Base-by-base conservation (phyloP, 495 filamentous ascomycete species). In the Amniculicola lignicola region DNA sequence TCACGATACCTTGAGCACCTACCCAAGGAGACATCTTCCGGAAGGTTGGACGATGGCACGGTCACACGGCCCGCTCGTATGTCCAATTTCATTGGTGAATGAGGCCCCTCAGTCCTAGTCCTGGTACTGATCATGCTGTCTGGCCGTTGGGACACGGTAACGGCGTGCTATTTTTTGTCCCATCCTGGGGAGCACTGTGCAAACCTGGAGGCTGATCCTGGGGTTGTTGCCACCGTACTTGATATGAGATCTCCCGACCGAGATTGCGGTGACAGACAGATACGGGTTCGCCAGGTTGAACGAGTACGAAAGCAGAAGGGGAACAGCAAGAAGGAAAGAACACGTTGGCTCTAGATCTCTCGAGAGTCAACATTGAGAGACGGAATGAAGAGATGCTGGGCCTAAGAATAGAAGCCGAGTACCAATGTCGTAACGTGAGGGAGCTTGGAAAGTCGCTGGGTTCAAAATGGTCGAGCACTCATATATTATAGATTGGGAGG, bases 401-500 rank as follows among this genome's bases (percentile, higher is more conserved):
- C 11, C 50, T 38, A 61, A 61, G 51, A 61, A 61, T 61, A 61
- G 58, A 10, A 45, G 21, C 18, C 45, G 37, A 47, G 19, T 51
- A 22, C 37, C 29, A 10, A 11, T 16, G 12, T 29, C 31, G 49
- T 48, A 56, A 49, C 51, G 31, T 51, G 45, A 56, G n/a, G n/a
- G n/a, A n/a, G n/a, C n/a, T n/a, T 50, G 28, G 27, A 27, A 54
- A 18, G 22, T 21, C n/a, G 0, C 16, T 28, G 58, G 38, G 45
- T 25, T 51, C 10, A 46, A 51, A 41, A 38, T 3, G 19, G 49
- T 40, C 35, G 39, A 15, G 33, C 19, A 23, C 36, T 56, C 27
- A n/a, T 56, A 61, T 61, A 54, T 48, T 51, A 61, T 61, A 61
- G 37, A 61, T 61, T 61, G 46, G 15, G 46, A 46, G 51, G 33